phyloP scores from a whole-genome alignment of 148 eudicot species.

The Dysphania ambrosioides region DNA sequence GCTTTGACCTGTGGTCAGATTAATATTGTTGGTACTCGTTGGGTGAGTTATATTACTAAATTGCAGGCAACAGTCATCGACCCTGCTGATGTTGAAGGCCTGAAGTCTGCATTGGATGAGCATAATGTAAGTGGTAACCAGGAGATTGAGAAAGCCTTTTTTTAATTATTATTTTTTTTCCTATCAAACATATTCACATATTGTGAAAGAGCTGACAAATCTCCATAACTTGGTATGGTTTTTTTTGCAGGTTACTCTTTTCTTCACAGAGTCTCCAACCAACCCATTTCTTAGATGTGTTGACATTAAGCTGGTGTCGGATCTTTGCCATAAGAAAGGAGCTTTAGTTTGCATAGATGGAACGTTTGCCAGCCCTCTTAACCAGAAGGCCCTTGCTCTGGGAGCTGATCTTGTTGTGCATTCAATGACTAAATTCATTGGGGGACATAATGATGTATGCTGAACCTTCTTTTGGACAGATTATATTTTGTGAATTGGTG shows the following conservation, averaged over 20 bases:
- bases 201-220: no score
- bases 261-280: conserved; percentile 93
- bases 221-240: neutral
- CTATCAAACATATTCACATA: no score
- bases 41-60: neutral
- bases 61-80: conserved; percentile 83
- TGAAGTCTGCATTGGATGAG: conserved; percentile 60
- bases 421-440: conserved; percentile 77
- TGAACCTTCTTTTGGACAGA: neutral
- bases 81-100: conserved; percentile 73
- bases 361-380: conserved; percentile 88
- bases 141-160: neutral
- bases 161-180: no score
- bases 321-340: conserved; percentile 84
- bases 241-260: conserved; percentile 46
- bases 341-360: conserved; percentile 86
- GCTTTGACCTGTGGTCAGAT: neutral
- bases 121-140: conserved; percentile 46
- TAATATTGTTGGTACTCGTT: neutral
- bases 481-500: neutral
- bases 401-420: conserved; percentile 83
- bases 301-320: conserved; percentile 78
- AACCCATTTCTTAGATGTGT: conserved; percentile 93
- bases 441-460: conserved; percentile 81
- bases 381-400: conserved; percentile 89